Base-by-base conservation (phyloP, 306 rosid genomes). In the Astragalus glycyphyllos region DNA sequence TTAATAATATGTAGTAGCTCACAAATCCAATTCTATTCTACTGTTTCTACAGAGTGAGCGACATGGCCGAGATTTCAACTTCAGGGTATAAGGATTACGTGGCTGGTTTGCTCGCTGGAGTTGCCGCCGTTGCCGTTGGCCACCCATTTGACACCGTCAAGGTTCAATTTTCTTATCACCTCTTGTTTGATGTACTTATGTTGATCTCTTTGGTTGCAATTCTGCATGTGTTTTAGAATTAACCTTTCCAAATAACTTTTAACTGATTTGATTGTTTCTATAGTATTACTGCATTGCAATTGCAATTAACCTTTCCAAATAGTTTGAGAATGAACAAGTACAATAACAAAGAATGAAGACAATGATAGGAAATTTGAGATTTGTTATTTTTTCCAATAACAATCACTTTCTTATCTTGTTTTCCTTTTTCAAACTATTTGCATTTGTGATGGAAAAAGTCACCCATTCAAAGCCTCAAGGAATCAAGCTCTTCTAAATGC, bases 71-170 rank as follows among this genome's bases (percentile, higher is more conserved):
- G 32, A 75, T 50, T 77, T 72, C 82, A 73, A 15, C 54, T 55
- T 81, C 88, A 14, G 74, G 59, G 26, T 49, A 73, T 65, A 79
- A 79, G 71, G 83, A 79, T 10, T 93, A 86, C 57, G 71, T 67
- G 13, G 75, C 83, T 0, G 79, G 83, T 17, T 68, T 87, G 57
- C 44, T 93, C 54, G 80, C 85, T 6, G 85, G 86, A 40, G 80
- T 79, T 73, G 41, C 86, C 29, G 71, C 77, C 42, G 86, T 82
- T 0, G 80, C 63, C 59, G 69, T 13, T 34, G 86, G 83, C 38
- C 86, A 78, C 73, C 86, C 86, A 8, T 82, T 82, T 42, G 86
- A 82, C 50, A 82, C 86, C 48, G 86, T 82, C 0, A 82, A 82
- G 86, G 86, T 82, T 74, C 49, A 0, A 26, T 2, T 26, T 26